Percentiles rank a stretch among this genome's conserved stretches.
phyloP scores from a whole-genome alignment of 768 basidiomycete species.

The Russula emetica region DNA sequence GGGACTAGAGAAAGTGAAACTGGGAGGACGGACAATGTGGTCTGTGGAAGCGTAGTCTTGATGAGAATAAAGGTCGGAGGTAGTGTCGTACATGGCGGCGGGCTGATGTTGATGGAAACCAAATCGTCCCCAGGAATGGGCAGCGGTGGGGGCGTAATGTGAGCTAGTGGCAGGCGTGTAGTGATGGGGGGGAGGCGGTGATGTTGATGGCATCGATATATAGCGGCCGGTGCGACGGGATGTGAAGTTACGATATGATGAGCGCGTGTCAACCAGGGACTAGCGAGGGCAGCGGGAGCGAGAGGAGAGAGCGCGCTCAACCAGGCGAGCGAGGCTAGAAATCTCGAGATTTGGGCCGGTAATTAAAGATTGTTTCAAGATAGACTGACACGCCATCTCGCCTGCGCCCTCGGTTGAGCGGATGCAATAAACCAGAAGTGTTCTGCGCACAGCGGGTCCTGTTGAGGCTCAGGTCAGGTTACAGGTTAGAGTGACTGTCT shows the following conservation, averaged over 20 bases:
- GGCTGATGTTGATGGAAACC: slow-evolving; percentile 17
- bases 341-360: not conserved
- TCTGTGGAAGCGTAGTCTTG: slow-evolving; percentile 4
- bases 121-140: not conserved
- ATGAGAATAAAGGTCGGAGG: not conserved
- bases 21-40: not conserved
- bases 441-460: not conserved
- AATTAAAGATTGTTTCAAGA: not conserved
- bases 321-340: not conserved
- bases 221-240: slow-evolving; percentile 5
- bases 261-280: slow-evolving; percentile 8
- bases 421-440: no score
- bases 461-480: not conserved
- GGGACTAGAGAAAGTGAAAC: slow-evolving; percentile 1
- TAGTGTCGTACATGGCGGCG: slow-evolving; percentile 18
- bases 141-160: not conserved
- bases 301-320: not conserved
- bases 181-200: slow-evolving; percentile 16
- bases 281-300: not conserved
- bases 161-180: not conserved
- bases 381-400: not conserved
- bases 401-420: not conserved
- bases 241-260: slow-evolving; percentile 1
- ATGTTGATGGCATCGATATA: slow-evolving; percentile 22
- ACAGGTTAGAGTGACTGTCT: not conserved